Base-by-base conservation (phyloP, 2,329 filamentous ascomycete species). In the Leptographium wingfieldii region DNA sequence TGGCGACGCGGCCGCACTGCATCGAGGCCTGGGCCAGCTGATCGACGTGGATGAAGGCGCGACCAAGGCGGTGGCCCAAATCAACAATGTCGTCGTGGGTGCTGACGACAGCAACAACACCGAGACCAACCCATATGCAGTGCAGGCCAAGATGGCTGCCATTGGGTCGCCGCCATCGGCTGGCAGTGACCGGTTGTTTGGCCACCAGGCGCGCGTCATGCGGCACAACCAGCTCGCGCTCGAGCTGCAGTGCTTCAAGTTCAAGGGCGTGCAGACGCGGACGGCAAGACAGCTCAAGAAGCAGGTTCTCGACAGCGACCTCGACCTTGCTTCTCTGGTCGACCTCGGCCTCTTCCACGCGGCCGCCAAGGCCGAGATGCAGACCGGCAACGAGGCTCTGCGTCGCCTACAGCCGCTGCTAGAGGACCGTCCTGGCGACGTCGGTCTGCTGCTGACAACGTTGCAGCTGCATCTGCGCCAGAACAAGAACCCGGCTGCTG, bases 401-500 rank as follows among this genome's bases (percentile, higher is more conserved):
- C 88, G 86, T 68, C 77, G 82, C 43, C 81, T 95, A 31, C 73
- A 89, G 3, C 81, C 82, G 1, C 71, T 92, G 14, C 75, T 92
- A 7, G 85, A 90, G 66, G 86, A 84, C 68, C 79, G 89, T 35
- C 89, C 91, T 0, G 82, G 83, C 62, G 90, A 96, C 68, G 76
- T 96, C 27, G 92, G 92, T 1, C 77, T 96, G 3, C 74, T 89
- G 29, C 76, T 96, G 48, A 91, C 89, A 11, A 81, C 90, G 60
- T 80, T 92, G 11, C 91, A 96, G 70, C 80, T 96, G 53, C 91
- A 95, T 68, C 77, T 94, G 19, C 77, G 84, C 57, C 82, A 79
- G 49, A 82, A 85, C 55, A 90, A 92, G 68, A 90, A 92, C 68
- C 79, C 83, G 33, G 85, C 81, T 35, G 84, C 87, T 4, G 92